Evolutionary conservation across 306 rosid genomes (phyloP).

Genomic region (Pyrus betulifolia): DNA sequence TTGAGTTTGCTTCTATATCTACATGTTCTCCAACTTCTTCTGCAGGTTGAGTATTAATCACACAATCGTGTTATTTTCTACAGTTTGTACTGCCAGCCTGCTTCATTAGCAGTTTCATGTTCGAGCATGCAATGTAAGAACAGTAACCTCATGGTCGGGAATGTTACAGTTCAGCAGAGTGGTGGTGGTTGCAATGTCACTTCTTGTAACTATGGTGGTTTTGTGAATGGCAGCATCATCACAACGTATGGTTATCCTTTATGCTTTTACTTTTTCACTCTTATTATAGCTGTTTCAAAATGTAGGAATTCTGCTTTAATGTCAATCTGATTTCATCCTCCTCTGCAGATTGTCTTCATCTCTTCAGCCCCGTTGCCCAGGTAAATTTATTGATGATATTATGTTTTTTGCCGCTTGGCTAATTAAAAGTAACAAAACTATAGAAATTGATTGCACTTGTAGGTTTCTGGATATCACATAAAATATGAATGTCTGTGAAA

Average conservation of each 20-base stretch:
- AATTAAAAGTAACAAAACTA: neutral
- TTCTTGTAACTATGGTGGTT: conserved; percentile 75
- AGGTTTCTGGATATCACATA: neutral
- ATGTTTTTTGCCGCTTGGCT: neutral
- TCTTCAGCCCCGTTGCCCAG: conserved; percentile 97
- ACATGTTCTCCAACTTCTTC: neutral
- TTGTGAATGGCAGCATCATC: conserved; percentile 70
- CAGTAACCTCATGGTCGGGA: conserved; percentile 90
- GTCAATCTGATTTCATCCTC: conserved; percentile 11
- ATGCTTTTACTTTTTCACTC: neutral
- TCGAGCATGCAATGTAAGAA: conserved; percentile 91
- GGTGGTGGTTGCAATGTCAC: conserved; percentile 89
- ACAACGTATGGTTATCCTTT: conserved; percentile 45
- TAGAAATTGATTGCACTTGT: neutral
- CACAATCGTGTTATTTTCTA: conserved; percentile 12
- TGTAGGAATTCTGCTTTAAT: neutral
- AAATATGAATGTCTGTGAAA: neutral
- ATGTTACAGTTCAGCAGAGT: conserved; percentile 61
- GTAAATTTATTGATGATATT: conserved; percentile 27
- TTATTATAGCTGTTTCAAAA: neutral
- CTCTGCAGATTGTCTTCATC: conserved; percentile 60
- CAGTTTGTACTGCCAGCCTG: conserved; percentile 97
- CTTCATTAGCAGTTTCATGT: conserved; percentile 91
- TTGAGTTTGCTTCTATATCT: conserved; percentile 3
- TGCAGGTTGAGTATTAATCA: neutral